phyloP scores from a whole-genome alignment of 2,329 filamentous ascomycete genomes.

The Arthrobotrys conoides region DNA sequence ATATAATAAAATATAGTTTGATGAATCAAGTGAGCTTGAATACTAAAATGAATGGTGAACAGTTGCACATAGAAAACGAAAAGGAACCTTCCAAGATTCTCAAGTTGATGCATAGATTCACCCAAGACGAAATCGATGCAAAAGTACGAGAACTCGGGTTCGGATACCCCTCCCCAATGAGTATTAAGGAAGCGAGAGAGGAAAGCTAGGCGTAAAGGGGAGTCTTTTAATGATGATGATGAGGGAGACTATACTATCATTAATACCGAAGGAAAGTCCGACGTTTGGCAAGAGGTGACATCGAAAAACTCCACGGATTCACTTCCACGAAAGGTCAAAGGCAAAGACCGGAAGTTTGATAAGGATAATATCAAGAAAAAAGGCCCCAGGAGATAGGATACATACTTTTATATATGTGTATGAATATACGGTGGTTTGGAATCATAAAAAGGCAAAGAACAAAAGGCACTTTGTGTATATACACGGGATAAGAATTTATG shows the following conservation, averaged over 20 bases:
- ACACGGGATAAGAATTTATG: too few relatives aligned
- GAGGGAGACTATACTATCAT: neutral
- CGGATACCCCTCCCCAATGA: neutral
- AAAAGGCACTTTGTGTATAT: too few relatives aligned
- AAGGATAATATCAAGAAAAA: too few relatives aligned
- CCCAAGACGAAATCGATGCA: conserved; percentile 26
- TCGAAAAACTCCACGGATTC: too few relatives aligned
- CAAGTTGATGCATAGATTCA: conserved; percentile 56
- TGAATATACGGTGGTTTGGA: too few relatives aligned
- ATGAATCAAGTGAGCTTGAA: neutral
- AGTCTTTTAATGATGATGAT: neutral
- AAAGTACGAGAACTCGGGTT: conserved; percentile 21
- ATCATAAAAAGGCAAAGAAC: too few relatives aligned
- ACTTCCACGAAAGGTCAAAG: too few relatives aligned
- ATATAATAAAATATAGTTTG: neutral
- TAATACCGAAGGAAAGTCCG: neutral
- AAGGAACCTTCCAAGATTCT: conserved; percentile 21
- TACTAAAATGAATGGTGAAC: neutral
- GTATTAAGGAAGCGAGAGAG: neutral
- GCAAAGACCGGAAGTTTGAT: too few relatives aligned
- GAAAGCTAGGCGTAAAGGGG: neutral
- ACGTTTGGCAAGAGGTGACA: too few relatives aligned
- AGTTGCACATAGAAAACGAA: conserved; percentile 47
- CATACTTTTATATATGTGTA: too few relatives aligned
- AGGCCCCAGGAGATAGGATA: too few relatives aligned